These are phyloP conservation scores for Epithele typhae DNA, from an alignment of 768 basidiomycete species.

Conservation along the genomic window DNA sequence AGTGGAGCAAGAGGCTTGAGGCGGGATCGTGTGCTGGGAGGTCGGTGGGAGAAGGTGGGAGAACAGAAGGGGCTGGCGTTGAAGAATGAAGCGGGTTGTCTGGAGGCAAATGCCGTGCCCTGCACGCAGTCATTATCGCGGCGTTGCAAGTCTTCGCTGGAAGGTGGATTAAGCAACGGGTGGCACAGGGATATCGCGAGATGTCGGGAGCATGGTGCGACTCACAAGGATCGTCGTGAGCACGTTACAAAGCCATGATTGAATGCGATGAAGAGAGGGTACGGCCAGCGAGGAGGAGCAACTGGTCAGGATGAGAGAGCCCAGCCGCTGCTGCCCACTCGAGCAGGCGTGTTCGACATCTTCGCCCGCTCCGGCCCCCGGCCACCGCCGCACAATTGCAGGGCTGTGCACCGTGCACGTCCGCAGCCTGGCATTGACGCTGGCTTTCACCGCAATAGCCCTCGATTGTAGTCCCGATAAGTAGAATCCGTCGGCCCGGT, in stretches of 20 bases:
- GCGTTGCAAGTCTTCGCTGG: conserved; percentile 15
- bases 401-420: not conserved
- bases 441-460: too few species aligned
- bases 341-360: not conserved
- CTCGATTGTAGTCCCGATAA: too few species aligned
- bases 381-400: not conserved
- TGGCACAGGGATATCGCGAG: not conserved
- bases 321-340: not conserved
- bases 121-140: conserved; percentile 20
- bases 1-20: not conserved
- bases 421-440: too few species aligned
- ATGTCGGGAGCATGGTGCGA: not conserved
- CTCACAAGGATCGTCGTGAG: conserved; percentile 8
- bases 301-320: conserved; percentile 8
- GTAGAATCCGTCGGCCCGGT: too few species aligned
- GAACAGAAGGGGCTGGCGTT: conserved; percentile 2
- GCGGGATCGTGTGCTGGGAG: conserved; percentile 1
- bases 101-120: conserved; percentile 8
- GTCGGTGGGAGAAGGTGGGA: conserved; percentile 4
- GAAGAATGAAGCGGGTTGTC: conserved; percentile 11
- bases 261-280: conserved; percentile 2
- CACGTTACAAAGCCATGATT: conserved; percentile 14
- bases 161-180: not conserved
- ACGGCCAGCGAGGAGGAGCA: conserved; percentile 1
- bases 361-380: not conserved